Percentiles rank a stretch among this genome's conserved stretches.
Evolutionary conservation across 495 filamentous ascomycete species (phyloP).

Genomic region (Neurospora intermedia): DNA sequence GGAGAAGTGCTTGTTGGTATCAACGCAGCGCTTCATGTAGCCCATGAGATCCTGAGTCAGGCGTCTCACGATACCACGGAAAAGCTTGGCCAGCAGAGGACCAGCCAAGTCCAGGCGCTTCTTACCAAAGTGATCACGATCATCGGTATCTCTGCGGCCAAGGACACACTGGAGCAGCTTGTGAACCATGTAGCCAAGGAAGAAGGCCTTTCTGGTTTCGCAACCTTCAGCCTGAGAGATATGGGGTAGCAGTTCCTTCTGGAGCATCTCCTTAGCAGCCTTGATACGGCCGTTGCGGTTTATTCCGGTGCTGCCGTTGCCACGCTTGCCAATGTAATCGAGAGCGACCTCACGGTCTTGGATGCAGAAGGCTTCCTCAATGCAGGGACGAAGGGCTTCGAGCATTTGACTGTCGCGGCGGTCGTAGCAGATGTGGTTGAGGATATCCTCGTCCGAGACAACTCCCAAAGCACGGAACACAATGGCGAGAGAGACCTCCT

Average conservation of each 20-base stretch:
- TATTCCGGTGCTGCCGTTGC: slow-evolving; percentile 51
- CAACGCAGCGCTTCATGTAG: slow-evolving; percentile 84
- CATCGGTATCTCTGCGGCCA: slow-evolving; percentile 83
- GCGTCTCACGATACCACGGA: slow-evolving; percentile 76
- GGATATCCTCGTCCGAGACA: slow-evolving; percentile 94
- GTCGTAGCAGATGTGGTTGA: slow-evolving; percentile 96
- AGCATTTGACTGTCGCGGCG: slow-evolving; percentile 92
- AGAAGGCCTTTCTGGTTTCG: slow-evolving; percentile 94
- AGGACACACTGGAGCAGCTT: slow-evolving; percentile 83
- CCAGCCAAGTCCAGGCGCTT: slow-evolving; percentile 95
- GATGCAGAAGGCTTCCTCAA: slow-evolving; percentile 92
- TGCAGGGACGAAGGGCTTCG: slow-evolving; percentile 91
- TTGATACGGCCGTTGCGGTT: slow-evolving; percentile 80
- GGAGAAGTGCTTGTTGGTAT: slow-evolving; percentile 78
- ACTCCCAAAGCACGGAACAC: slow-evolving; percentile 94
- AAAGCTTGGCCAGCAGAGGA: slow-evolving; percentile 84
- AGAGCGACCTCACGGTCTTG: slow-evolving; percentile 93
- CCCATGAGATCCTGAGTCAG: slow-evolving; percentile 80
- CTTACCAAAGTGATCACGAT: slow-evolving; percentile 98
- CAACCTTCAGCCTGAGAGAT: slow-evolving; percentile 95
- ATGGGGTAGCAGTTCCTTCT: slow-evolving; percentile 93
- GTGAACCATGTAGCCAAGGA: slow-evolving; percentile 98
- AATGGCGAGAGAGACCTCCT: slow-evolving; percentile 84
- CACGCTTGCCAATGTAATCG: slow-evolving; percentile 89
- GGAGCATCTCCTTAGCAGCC: slow-evolving; percentile 85